Evolutionary conservation across 2,329 filamentous ascomycete genomes (phyloP).

Genomic region (Neocatenulostroma microsporum): DNA sequence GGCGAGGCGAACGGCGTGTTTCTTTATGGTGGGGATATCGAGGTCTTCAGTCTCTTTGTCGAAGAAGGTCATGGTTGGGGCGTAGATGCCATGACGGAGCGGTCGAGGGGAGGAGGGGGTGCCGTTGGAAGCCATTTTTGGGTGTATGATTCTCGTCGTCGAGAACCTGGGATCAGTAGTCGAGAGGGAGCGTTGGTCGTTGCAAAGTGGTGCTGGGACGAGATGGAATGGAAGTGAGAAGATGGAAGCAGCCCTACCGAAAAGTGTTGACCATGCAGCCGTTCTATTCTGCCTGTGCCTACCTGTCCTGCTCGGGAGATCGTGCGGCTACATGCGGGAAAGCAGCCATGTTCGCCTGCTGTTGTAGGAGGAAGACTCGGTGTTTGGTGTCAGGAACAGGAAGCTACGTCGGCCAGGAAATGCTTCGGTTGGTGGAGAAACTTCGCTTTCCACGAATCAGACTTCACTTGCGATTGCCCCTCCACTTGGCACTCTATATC

Average conservation of each 20-base stretch:
- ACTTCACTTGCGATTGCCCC: not conserved
- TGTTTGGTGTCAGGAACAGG: not conserved
- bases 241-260: too few relatives aligned
- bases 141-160: not conserved
- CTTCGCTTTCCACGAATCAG: constrained; percentile 11
- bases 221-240: too few relatives aligned
- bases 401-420: not conserved
- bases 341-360: too few relatives aligned
- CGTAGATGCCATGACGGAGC: constrained; percentile 75
- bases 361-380: not conserved
- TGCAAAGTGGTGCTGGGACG: too few relatives aligned
- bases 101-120: constrained; percentile 38
- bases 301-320: too few relatives aligned
- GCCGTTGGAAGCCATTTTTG: constrained; percentile 27
- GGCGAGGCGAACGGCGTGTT: constrained; percentile 70
- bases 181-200: not conserved
- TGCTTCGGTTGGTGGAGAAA: constrained; percentile 10
- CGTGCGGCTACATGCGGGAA: too few relatives aligned
- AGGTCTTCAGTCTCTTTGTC: constrained; percentile 74
- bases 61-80: constrained; percentile 88
- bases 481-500: not conserved
- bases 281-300: too few relatives aligned
- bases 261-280: too few relatives aligned
- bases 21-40: constrained; percentile 70
- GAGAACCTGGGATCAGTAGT: too few relatives aligned